These are phyloP conservation scores for Thalassiosira delicatula DNA, from an alignment of 352 stramenopile genomes.

Conservation along the genomic window DNA sequence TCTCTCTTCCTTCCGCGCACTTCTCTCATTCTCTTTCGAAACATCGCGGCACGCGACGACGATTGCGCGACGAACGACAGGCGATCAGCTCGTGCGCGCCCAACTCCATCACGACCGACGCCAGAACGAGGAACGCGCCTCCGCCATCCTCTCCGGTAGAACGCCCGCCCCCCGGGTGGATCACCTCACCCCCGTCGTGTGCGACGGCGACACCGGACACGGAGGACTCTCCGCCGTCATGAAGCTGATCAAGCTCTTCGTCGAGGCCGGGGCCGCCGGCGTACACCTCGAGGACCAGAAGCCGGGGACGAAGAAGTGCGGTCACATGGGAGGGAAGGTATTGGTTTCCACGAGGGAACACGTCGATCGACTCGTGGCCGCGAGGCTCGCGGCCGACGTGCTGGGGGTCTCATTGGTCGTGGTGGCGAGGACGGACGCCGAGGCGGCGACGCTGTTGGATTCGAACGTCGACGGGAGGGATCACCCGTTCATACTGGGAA, in stretches of 20 bases:
- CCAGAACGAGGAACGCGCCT: conserved; percentile 91
- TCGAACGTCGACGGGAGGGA: conserved; percentile 97
- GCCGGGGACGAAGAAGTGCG: conserved; percentile 98
- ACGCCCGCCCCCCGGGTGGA: conserved; percentile 89
- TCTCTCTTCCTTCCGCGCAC: too few species aligned
- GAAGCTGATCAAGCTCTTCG: conserved; percentile 98
- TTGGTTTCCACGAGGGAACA: conserved; percentile 97
- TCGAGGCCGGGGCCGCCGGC: conserved; percentile 95
- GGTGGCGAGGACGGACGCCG: conserved; percentile 95
- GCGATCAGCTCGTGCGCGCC: conserved; percentile 96
- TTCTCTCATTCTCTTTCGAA: too few species aligned
- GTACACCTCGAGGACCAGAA: conserved; percentile 99
- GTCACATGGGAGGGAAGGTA: conserved; percentile 97
- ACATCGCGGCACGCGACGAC: too few species aligned
- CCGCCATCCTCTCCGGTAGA: conserved; percentile 61
- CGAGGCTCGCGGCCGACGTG: conserved; percentile 95
- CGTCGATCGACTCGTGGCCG: conserved; percentile 94
- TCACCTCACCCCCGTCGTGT: conserved; percentile 95
- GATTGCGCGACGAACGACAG: conserved; percentile 63
- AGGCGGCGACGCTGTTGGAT: conserved; percentile 96
- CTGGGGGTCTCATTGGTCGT: conserved; percentile 93
- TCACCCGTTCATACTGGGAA: conserved; percentile 97
- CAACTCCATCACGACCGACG: conserved; percentile 97
- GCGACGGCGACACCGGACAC: conserved; percentile 95
- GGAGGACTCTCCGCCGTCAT: conserved; percentile 94